Evolutionary conservation across 768 basidiomycete species (phyloP).

Genomic region (Arthromyces matolae): DNA sequence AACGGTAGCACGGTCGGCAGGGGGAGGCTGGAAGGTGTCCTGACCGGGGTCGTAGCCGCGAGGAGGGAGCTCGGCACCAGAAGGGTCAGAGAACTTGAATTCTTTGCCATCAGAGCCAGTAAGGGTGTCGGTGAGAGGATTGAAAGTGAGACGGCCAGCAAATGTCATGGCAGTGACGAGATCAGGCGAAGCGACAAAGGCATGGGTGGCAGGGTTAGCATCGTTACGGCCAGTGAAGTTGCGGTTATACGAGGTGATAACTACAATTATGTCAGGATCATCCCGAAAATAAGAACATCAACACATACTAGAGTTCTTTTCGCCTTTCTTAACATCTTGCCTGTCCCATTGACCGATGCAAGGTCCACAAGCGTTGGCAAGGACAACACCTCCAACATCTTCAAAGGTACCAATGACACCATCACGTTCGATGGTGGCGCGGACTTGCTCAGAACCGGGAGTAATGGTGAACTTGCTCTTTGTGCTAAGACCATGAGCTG

Average conservation of each 20-base stretch:
- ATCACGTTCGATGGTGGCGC: slow-evolving; percentile 96
- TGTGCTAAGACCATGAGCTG: slow-evolving; percentile 77
- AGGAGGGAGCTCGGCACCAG: slow-evolving; percentile 90
- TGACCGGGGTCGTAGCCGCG: slow-evolving; percentile 95
- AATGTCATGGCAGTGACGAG: slow-evolving; percentile 97
- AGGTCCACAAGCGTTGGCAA: slow-evolving; percentile 98
- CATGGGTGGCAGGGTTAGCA: slow-evolving; percentile 98
- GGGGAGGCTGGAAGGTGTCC: slow-evolving; percentile 96
- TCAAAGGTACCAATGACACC: slow-evolving; percentile 90
- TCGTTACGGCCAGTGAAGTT: slow-evolving; percentile 99
- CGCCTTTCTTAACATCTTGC: slow-evolving; percentile 94
- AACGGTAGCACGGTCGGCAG: slow-evolving; percentile 77
- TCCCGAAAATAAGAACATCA: neutral
- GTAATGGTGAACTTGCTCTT: slow-evolving; percentile 98
- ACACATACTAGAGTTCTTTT: slow-evolving; percentile 85
- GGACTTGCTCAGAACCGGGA: slow-evolving; percentile 96
- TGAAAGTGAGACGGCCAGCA: slow-evolving; percentile 92
- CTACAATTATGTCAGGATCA: slow-evolving; percentile 34
- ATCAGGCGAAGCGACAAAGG: slow-evolving; percentile 91
- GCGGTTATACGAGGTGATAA: slow-evolving; percentile 99
- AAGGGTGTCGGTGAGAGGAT: slow-evolving; percentile 90
- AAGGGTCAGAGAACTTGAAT: slow-evolving; percentile 95
- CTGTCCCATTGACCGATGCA: slow-evolving; percentile 99
- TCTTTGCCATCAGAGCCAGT: slow-evolving; percentile 88
- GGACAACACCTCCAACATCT: slow-evolving; percentile 83